Conservation (phyloP, 805 yeast genomes). For the Lachancea quebecensis region DNA sequence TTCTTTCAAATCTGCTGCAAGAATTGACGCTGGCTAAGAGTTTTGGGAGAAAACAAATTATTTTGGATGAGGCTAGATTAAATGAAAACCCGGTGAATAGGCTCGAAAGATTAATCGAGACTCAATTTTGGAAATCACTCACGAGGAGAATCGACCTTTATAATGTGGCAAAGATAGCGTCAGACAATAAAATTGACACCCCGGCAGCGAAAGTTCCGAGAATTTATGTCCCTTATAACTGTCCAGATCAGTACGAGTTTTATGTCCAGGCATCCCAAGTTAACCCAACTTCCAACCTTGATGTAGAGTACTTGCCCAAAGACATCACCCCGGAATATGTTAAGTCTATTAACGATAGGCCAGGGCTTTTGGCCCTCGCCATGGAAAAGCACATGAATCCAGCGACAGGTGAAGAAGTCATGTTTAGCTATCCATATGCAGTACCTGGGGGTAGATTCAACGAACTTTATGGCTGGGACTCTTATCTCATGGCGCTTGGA, state of each 20-base stretch:
- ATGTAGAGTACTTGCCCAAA: conserved; percentile 72
- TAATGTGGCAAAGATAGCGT: conserved; percentile 62
- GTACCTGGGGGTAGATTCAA: conserved; percentile 98
- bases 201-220: conserved; percentile 60
- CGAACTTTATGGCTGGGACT: conserved; percentile 97
- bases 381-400: conserved; percentile 50
- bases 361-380: conserved; percentile 82
- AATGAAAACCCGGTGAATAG: conserved; percentile 84
- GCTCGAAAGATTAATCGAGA: conserved; percentile 61
- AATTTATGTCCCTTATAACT: conserved; percentile 65
- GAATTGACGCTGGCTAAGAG: conserved; percentile 82
- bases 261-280: conserved; percentile 46
- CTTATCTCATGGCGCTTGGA: conserved; percentile 87
- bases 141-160: conserved; percentile 63
- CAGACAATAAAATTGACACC: conserved; percentile 67
- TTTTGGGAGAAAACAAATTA: conserved; percentile 69
- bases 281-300: conserved; percentile 52
- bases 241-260: conserved; percentile 67
- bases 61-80: conserved; percentile 74
- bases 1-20: conserved; percentile 79
- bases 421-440: conserved; percentile 73
- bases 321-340: conserved; percentile 72
- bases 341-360: conserved; percentile 66
- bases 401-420: conserved; percentile 39
- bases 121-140: conserved; percentile 73